phyloP scores from a whole-genome alignment of 805 yeast species.

The Saccharomycopsis schoenii region DNA sequence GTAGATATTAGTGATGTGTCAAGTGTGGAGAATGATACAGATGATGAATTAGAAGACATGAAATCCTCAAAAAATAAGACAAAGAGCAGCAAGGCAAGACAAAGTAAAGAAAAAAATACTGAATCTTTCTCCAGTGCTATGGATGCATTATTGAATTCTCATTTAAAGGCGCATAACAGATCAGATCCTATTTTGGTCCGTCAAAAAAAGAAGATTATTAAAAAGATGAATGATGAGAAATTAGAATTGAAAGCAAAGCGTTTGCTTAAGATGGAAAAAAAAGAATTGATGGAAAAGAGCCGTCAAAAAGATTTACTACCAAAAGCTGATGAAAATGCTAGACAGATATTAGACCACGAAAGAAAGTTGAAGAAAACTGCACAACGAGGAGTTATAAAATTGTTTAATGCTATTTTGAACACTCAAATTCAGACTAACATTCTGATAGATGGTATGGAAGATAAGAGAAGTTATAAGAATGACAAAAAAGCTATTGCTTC shows the following conservation, averaged over 20 bases:
- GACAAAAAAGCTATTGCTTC: conserved; percentile 53
- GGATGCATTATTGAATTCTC: conserved; percentile 73
- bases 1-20: conserved; percentile 21
- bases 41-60: conserved; percentile 21
- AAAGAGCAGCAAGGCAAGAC: conserved; percentile 44
- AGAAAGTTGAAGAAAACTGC: conserved; percentile 67
- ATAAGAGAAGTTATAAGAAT: conserved; percentile 29
- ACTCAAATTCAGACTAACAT: conserved; percentile 55
- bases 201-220: conserved; percentile 53
- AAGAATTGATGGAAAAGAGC: conserved; percentile 51
- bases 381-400: conserved; percentile 76
- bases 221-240: conserved; percentile 69
- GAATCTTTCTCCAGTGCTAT: conserved; percentile 74
- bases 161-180: conserved; percentile 80
- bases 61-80: conserved; percentile 31
- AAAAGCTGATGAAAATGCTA: conserved; percentile 40
- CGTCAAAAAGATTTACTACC: conserved; percentile 51
- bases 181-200: conserved; percentile 87
- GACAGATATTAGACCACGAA: conserved; percentile 57
- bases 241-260: conserved; percentile 77
- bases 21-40: conserved; percentile 20
- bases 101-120: conserved; percentile 50
- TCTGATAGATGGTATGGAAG: conserved; percentile 22
- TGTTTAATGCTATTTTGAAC: conserved; percentile 73
- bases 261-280: conserved; percentile 61